Evolutionary conservation across 805 yeast species (phyloP), one percentile per base, ranked within the genome.

Genomic region (Saccharomyces kudriavzevii): DNA sequence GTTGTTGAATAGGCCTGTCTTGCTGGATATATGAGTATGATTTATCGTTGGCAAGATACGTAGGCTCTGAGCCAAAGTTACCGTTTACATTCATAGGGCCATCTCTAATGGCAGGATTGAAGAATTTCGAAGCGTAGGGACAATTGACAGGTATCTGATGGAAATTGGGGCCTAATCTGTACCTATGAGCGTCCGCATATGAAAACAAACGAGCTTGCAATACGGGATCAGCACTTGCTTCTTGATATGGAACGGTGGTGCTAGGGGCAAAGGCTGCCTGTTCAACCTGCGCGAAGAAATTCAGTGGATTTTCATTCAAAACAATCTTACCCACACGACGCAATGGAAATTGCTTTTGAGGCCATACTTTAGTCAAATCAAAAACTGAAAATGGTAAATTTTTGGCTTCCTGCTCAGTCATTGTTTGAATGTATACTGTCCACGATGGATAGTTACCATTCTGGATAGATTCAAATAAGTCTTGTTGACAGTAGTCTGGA

Each of bases 291-390:
- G 96, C 96, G 69, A 88, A 89, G 73, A 83, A 89, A 72, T 89
- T 89, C 71, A 80, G 75, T 56, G 96, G 94, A 73, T 89, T 89
- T 72, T 87, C 88, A 71, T 89, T 85, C 69, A 89, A 72, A 1
- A 81, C 82, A 59, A 89, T 74, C 69, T 83, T 84, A 69, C 96
- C 97, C 67, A 89, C 84, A 70, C 83, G 83, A 71, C 96, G 82
- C 74, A 89, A 72, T 66, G 97, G 96, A 78, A 82, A 89, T 54
- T 89, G 84, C 62, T 74, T 75, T 68, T 89, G 95, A 35, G 96
- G 89, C 97, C 97, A 89, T 53, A 87, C 86, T 76, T 90, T 90
- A 58, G 97, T 89, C 70, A 89, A 77, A 72, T 89, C 97, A 68
- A 87, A 89, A 47, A 90, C 91, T 5, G 92, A 85, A 73, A 86